These are phyloP conservation scores for Glonium stellatum DNA, from an alignment of 495 filamentous ascomycete species.

Conservation along the genomic window DNA sequence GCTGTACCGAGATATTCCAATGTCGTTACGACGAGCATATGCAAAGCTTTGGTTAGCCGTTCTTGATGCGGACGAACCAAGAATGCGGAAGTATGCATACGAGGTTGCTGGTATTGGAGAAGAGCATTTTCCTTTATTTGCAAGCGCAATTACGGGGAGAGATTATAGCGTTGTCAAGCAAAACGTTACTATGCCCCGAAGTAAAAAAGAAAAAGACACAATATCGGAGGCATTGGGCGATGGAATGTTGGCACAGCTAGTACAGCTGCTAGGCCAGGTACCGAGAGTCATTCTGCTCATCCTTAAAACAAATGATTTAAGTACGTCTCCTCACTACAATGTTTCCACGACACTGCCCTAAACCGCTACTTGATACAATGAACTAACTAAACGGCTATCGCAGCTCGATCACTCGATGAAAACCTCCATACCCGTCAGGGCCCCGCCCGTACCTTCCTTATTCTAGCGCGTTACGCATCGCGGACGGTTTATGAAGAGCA, in stretches of 20 bases:
- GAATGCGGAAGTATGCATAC: conserved; percentile 80
- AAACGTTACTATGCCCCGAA: conserved; percentile 54
- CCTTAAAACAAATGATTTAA: conserved; percentile 96
- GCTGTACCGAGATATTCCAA: conserved; percentile 87
- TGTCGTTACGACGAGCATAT: conserved; percentile 70
- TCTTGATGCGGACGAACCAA: conserved; percentile 72
- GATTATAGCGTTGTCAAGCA: conserved; percentile 70
- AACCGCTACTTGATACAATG: background rate
- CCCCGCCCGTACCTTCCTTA: conserved; percentile 82
- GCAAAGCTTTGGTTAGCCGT: conserved; percentile 97
- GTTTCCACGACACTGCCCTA: background rate
- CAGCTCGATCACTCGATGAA: conserved; percentile 84
- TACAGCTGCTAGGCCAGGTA: conserved; percentile 81
- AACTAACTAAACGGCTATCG: conserved; percentile 15
- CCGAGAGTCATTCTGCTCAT: conserved; percentile 90
- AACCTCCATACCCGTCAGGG: conserved; percentile 85
- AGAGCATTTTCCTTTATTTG: conserved; percentile 91
- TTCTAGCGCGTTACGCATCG: conserved; percentile 87
- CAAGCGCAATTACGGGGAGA: conserved; percentile 90
- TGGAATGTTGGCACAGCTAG: conserved; percentile 78
- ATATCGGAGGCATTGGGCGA: conserved; percentile 78
- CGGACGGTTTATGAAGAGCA: conserved; percentile 83
- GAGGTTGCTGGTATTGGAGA: conserved; percentile 86
- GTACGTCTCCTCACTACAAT: conserved; percentile 39
- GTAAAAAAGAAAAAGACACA: conserved; percentile 66